Base-by-base conservation (phyloP, 495 filamentous ascomycete genomes). In the Sporormia fimetaria region DNA sequence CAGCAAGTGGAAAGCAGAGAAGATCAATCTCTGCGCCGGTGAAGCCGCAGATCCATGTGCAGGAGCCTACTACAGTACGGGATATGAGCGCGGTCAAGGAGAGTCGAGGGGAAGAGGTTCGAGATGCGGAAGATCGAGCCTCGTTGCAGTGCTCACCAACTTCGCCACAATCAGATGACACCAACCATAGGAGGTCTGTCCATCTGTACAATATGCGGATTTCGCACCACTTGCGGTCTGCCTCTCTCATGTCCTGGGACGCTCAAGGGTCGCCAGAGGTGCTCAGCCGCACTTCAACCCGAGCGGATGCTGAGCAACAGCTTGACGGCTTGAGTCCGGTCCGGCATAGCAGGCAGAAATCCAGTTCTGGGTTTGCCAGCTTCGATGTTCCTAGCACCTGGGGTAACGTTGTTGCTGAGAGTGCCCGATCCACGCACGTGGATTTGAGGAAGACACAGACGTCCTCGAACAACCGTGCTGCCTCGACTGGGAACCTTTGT, bases 121-220 rank as follows among this genome's bases (percentile, higher is more conserved):
- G 20, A 15, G 26, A 32, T 6, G 21, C 7, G 9, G 37, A 35
- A 3, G 28, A 33, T 12, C 6, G 23, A 37, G 10, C 14, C 32
- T 10, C 6, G 23, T 2, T 12, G 21, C 16, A 16, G 20, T 17
- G 15, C 4, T 18, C 8, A 26, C 17, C 36, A 45, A n/a, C n/a
- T n/a, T n/a, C n/a, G n/a, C n/a, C n/a, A n/a, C n/a, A n/a, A n/a
- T n/a, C n/a, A 6, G 39, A 53, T 8, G 38, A 44, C 15, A 12
- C 29, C 22, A 21, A 46, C 25, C 28, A 37, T 11, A 43, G 44
- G 5, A 27, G 25, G 11, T 57, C 54, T 21, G 44, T 57, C 9
- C 55, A 57, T 35, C 43, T 57, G 3, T 47, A 55, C 29, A 55
- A 42, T 23, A 55, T 57, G 52, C 34, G 50, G 3, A 55, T 57